phyloP scores from a whole-genome alignment of 805 yeast genomes.

The Ogataea pignaliae region DNA sequence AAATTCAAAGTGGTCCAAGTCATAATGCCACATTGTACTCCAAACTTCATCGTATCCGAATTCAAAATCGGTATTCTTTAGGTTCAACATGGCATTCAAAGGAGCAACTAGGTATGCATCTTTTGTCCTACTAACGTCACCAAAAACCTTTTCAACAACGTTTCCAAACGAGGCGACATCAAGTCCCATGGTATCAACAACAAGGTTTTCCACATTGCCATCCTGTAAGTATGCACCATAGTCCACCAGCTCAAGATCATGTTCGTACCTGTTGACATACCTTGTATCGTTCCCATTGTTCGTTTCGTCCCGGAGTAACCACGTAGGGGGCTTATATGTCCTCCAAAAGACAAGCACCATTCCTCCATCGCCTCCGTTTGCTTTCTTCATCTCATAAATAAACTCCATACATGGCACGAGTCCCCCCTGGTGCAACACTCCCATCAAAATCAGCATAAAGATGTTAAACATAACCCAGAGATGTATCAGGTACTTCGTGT shows the following conservation, averaged over 20 bases:
- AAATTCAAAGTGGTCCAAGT: constrained; percentile 70
- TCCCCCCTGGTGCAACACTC: constrained; percentile 87
- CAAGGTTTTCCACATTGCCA: constrained; percentile 14
- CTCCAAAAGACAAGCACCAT: constrained; percentile 80
- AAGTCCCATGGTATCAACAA: constrained; percentile 46
- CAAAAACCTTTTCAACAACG: constrained; percentile 3
- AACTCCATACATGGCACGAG: constrained; percentile 60
- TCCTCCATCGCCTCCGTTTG: constrained; percentile 13
- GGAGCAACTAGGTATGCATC: constrained; percentile 26
- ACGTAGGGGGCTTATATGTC: constrained; percentile 89
- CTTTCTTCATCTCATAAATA: constrained; percentile 21
- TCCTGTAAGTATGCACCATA: constrained; percentile 2
- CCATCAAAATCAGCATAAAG: constrained; percentile 60
- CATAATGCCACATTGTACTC: constrained; percentile 48
- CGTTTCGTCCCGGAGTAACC: constrained; percentile 43
- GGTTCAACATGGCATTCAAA: constrained; percentile 20
- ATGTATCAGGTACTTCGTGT: constrained; percentile 25
- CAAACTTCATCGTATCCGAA: constrained; percentile 24
- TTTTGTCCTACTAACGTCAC: background rate
- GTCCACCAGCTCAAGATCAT: constrained; percentile 18
- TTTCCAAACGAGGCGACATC: constrained; percentile 25
- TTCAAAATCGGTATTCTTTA: constrained; percentile 2
- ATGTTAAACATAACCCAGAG: constrained; percentile 66
- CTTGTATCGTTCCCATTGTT: background rate
- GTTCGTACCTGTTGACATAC: constrained; percentile 19